These are phyloP conservation scores for Penicillium cinerascens DNA, from an alignment of 495 filamentous ascomycete species.

Conservation along the genomic window DNA sequence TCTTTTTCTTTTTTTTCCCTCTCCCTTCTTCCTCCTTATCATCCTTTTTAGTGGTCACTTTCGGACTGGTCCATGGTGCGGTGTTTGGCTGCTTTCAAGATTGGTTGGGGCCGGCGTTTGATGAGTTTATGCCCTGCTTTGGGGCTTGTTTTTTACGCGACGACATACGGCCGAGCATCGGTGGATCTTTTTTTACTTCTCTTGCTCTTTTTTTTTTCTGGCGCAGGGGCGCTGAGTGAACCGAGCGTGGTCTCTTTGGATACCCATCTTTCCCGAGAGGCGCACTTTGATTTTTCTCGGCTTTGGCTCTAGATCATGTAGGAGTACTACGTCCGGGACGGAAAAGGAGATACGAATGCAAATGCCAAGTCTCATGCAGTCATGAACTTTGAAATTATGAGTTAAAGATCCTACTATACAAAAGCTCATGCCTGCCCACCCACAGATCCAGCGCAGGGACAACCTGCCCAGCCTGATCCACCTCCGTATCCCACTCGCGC, in stretches of 20 bases:
- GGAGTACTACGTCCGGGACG: conserved; percentile 27
- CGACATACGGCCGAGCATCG: conserved; percentile 17
- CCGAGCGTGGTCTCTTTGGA: conserved; percentile 25
- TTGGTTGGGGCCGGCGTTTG: conserved; percentile 40
- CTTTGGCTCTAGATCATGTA: conserved; percentile 31
- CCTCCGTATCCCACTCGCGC: conserved; percentile 52
- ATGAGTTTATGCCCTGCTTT: conserved; percentile 18
- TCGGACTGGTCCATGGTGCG: conserved; percentile 40
- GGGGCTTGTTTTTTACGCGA: conserved; percentile 9
- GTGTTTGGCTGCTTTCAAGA: conserved; percentile 42
- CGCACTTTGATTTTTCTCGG: conserved; percentile 14
- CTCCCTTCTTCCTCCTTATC: conserved; percentile 9
- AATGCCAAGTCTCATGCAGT: conserved; percentile 8
- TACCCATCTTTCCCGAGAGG: conserved; percentile 24
- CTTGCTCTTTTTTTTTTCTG: conserved; percentile 7
- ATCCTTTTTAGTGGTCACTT: conserved; percentile 23
- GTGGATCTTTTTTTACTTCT: conserved; percentile 9
- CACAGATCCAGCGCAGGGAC: conserved; percentile 89
- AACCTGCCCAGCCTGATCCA: conserved; percentile 81
- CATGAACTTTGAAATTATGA: conserved; percentile 39
- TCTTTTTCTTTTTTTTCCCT: conserved; percentile 13
- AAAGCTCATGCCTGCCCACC: conserved; percentile 88
- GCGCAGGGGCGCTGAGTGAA: conserved; percentile 15
- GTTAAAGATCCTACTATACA: conserved; percentile 97
- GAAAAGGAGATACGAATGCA: conserved; percentile 18